These are phyloP conservation scores for Monotropa hypopitys DNA, from an alignment of 179 eudicot genomes.

Conservation along the genomic window DNA sequence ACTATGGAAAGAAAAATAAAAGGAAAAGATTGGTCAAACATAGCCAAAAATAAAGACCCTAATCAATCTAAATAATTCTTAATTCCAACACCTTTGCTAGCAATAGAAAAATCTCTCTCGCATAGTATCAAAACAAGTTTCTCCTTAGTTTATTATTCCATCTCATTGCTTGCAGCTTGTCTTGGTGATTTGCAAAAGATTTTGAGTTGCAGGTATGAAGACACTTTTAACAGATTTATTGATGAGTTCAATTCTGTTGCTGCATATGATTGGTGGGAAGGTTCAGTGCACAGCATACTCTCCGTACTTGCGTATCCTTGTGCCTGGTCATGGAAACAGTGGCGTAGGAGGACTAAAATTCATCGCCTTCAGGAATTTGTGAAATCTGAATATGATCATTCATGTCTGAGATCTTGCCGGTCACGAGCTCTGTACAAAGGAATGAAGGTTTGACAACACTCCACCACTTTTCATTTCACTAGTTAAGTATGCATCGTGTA, in stretches of 20 bases:
- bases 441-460: slow-evolving; percentile 54
- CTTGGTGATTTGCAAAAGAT: not conserved
- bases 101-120: not conserved
- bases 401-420: slow-evolving; percentile 78
- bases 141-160: not conserved
- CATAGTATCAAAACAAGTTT: not conserved
- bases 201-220: slow-evolving; percentile 57
- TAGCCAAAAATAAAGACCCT: too few relatives aligned
- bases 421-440: slow-evolving; percentile 88
- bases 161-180: not conserved
- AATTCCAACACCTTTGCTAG: too few relatives aligned
- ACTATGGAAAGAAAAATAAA: too few relatives aligned
- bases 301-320: slow-evolving; percentile 79
- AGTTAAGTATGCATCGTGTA: not conserved
- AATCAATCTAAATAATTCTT: too few relatives aligned
- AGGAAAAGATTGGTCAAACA: too few relatives aligned
- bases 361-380: slow-evolving; percentile 79
- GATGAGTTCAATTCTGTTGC: slow-evolving; percentile 79
- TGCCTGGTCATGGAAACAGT: slow-evolving; percentile 93
- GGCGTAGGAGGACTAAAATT: slow-evolving; percentile 73
- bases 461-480: not conserved
- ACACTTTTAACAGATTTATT: slow-evolving; percentile 75
- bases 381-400: slow-evolving; percentile 81
- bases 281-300: slow-evolving; percentile 78
- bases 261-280: slow-evolving; percentile 97